These are phyloP conservation scores for Tribonema minus DNA, from an alignment of 108 stramenopile genomes.

Conservation along the genomic window DNA sequence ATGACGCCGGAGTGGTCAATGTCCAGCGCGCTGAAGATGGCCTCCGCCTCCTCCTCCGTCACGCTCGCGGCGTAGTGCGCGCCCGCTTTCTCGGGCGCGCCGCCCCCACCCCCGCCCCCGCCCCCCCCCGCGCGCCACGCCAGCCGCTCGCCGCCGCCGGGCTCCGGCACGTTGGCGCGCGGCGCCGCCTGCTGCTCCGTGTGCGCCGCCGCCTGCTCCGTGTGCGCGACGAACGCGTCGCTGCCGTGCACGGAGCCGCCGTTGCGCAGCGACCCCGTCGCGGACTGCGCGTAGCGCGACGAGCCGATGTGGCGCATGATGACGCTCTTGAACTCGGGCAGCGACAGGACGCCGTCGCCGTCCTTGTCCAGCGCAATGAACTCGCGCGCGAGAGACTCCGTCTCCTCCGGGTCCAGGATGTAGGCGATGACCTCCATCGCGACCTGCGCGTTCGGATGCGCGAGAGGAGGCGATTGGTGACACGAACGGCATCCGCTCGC, in stretches of 20 bases:
- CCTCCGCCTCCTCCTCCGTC: constrained; percentile 10
- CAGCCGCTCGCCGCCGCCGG: not conserved
- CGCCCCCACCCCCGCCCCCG: not conserved
- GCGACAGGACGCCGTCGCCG: constrained; percentile 1
- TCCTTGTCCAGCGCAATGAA: constrained; percentile 4
- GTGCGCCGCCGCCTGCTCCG: no score
- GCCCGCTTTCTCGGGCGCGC: not conserved
- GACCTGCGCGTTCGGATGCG: no score
- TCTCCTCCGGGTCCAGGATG: constrained; percentile 13
- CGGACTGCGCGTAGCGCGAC: no score
- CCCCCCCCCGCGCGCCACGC: not conserved
- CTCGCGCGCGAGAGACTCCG: not conserved
- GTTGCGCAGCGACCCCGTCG: no score
- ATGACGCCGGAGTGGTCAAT: constrained; percentile 5
- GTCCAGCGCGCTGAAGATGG: constrained; percentile 14
- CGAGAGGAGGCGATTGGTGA: no score
- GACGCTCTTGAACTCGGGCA: constrained; percentile 7
- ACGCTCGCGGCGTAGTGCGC: not conserved
- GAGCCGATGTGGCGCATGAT: not conserved
- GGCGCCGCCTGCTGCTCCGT: not conserved
- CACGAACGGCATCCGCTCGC: no score
- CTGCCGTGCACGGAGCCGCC: no score
- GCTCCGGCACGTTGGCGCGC: not conserved
- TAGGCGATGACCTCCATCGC: constrained; percentile 28
- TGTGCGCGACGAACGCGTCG: no score